Conservation (phyloP, 768 basidiomycete species). For the Xerocomellus chrysenteron region DNA sequence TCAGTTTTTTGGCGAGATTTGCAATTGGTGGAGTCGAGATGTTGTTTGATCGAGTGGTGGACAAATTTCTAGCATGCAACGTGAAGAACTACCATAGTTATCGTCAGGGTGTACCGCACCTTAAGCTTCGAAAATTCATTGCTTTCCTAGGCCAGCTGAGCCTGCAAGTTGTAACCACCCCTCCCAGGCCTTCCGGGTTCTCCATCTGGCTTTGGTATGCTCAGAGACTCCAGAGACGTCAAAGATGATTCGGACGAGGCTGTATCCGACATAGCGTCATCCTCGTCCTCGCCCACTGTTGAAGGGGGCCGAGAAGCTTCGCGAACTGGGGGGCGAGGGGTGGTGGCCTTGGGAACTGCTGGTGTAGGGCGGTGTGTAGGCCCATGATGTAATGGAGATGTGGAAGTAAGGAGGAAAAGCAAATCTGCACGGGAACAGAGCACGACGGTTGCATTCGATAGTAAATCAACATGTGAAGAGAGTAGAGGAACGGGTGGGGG, state of each 20-base stretch:
- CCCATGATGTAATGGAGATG: not conserved
- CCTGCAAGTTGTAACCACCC: slow-evolving; percentile 9
- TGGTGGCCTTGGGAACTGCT: not conserved
- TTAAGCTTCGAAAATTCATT: not conserved
- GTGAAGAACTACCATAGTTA: not conserved
- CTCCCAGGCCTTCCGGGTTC: slow-evolving; percentile 3
- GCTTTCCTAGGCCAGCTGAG: not conserved
- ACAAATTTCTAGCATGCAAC: not conserved
- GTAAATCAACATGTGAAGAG: not conserved
- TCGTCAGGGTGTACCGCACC: not conserved
- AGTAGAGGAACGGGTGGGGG: not conserved
- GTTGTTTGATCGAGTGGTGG: not conserved
- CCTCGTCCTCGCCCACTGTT: not conserved
- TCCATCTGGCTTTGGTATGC: slow-evolving; percentile 7
- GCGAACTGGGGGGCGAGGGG: not conserved
- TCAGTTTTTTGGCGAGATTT: not conserved
- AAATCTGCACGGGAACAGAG: not conserved
- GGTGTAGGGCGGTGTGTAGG: not conserved
- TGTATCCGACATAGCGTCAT: not conserved
- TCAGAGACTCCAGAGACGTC: not conserved
- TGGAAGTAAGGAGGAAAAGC: not conserved
- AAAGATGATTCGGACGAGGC: not conserved
- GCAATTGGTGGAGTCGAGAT: not conserved
- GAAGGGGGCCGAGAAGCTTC: not conserved
- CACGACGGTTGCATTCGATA: not conserved